These are phyloP conservation scores for Epichloe elymi DNA, from an alignment of 2,329 filamentous ascomycete species.

Conservation along the genomic window DNA sequence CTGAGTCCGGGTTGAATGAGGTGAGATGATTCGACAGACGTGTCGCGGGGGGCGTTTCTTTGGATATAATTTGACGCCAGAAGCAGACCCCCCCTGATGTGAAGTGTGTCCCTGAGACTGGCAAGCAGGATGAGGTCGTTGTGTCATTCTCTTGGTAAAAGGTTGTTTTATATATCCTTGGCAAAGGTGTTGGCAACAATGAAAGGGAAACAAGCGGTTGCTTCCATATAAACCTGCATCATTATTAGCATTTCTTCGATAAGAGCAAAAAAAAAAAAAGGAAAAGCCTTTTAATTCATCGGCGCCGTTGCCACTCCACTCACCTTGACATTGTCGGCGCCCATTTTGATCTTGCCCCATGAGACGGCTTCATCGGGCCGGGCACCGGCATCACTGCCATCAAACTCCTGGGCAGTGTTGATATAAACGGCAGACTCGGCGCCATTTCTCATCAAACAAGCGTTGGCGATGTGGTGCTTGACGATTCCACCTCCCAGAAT, in stretches of 20 bases:
- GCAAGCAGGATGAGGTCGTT: too few species aligned
- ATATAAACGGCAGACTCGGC: constrained; percentile 96
- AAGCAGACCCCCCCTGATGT: not conserved
- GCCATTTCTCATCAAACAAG: constrained; percentile 92
- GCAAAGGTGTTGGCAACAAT: constrained; percentile 57
- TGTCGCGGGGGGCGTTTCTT: not conserved
- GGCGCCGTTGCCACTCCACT: constrained; percentile 11
- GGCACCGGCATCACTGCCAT: constrained; percentile 91
- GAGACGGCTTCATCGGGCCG: constrained; percentile 93
- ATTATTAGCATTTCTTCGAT: not conserved
- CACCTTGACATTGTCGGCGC: constrained; percentile 82
- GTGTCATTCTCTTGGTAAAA: not conserved
- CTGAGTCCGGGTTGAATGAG: not conserved
- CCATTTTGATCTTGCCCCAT: constrained; percentile 95
- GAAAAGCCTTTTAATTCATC: not conserved
- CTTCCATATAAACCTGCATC: constrained; percentile 47
- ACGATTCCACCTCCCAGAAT: constrained; percentile 89
- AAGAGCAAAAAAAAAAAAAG: not conserved
- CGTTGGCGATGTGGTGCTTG: constrained; percentile 98
- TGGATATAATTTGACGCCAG: not conserved
- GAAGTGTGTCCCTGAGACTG: not conserved
- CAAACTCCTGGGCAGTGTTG: constrained; percentile 95
- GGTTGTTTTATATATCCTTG: constrained; percentile 27
- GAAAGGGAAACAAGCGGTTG: constrained; percentile 51
- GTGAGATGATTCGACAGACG: not conserved